phyloP scores from a whole-genome alignment of 2,329 filamentous ascomycete species.

The Aspergillus alliaceus region DNA sequence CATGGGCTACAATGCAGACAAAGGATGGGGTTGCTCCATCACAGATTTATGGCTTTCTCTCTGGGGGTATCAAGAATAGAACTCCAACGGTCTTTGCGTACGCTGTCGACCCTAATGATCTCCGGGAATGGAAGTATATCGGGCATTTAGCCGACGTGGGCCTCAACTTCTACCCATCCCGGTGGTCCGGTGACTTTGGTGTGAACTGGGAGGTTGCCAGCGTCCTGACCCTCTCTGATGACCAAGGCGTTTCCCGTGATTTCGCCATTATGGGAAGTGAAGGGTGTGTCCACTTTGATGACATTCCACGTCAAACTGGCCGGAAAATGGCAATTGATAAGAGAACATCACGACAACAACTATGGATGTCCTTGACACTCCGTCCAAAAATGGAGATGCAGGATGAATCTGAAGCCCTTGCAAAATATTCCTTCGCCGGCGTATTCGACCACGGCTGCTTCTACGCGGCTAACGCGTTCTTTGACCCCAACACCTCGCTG shows the following conservation, averaged over 20 bases:
- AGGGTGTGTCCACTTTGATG: no score
- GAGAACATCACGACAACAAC: no score
- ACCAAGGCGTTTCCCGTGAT: not conserved
- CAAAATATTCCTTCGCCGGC: no score
- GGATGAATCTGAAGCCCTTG: no score
- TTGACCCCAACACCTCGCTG: no score
- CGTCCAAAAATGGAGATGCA: no score
- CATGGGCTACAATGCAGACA: not conserved
- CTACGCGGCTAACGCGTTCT: no score
- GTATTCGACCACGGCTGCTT: no score
- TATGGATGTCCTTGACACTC: no score
- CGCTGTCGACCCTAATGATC: slow-evolving; percentile 10
- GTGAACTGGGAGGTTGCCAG: not conserved
- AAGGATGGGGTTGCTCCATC: not conserved
- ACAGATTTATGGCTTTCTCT: not conserved
- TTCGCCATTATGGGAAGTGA: not conserved
- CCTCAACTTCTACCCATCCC: not conserved
- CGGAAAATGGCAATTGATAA: no score
- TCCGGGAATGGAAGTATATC: not conserved
- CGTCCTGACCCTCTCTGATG: not conserved
- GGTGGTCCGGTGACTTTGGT: not conserved
- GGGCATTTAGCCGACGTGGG: not conserved
- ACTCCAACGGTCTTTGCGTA: not conserved
- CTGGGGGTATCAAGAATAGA: not conserved
- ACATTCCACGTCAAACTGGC: no score